Conservation (phyloP, 2,329 filamentous ascomycete species). For the Sporothrix curviconia region DNA sequence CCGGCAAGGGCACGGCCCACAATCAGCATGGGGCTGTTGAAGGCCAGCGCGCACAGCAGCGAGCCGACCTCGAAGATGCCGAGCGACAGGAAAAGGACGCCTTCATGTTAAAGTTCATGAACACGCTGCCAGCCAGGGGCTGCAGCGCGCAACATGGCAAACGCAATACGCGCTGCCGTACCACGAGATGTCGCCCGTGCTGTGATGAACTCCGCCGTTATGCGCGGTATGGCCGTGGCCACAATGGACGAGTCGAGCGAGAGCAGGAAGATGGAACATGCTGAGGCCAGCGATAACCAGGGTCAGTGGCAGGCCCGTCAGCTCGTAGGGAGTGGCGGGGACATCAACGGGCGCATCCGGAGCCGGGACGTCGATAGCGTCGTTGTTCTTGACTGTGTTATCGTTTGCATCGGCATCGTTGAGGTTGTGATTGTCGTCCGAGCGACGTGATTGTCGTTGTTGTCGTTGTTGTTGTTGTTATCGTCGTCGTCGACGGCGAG, state of each 20-base stretch:
- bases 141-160: constrained; percentile 46
- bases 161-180: constrained; percentile 20
- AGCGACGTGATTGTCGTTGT: too few relatives aligned
- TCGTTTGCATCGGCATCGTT: too few relatives aligned
- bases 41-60: constrained; percentile 45
- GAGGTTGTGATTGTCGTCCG: too few relatives aligned
- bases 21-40: constrained; percentile 46
- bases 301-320: constrained; percentile 10
- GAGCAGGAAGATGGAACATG: too few relatives aligned
- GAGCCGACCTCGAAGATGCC: constrained; percentile 50
- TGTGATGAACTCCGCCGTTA: constrained; percentile 20
- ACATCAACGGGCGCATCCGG: too few relatives aligned
- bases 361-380: too few relatives aligned
- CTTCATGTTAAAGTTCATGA: constrained; percentile 36
- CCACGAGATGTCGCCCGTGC: constrained; percentile 20
- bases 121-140: constrained; percentile 47
- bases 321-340: too few relatives aligned
- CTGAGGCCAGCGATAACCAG: constrained; percentile 13
- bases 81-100: constrained; percentile 37
- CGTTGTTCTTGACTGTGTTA: too few relatives aligned
- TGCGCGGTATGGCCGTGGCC: constrained; percentile 20
- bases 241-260: constrained; percentile 20
- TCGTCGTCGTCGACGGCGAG: too few relatives aligned
- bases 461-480: too few relatives aligned
- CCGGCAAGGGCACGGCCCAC: constrained; percentile 49